Base-by-base conservation (phyloP, 208 protist genomes). In the Phytomonas francai region DNA sequence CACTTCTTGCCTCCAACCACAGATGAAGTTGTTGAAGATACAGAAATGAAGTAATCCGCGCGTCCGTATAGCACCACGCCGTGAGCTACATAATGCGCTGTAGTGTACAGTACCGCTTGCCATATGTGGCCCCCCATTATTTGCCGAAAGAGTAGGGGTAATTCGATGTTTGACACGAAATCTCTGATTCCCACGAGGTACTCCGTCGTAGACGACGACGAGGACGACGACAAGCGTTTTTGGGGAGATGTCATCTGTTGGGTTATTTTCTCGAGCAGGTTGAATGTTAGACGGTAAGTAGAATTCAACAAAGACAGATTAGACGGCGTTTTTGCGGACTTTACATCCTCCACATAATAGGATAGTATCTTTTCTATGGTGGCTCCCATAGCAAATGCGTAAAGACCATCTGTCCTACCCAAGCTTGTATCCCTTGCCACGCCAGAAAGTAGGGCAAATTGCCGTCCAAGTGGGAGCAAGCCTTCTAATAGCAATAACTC, bases 51-150 rank as follows among this genome's bases (percentile, higher is more conserved):
- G 68, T 84, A 95, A 64, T 92, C 86, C 0, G 70, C 58, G 3
- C 80, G 81, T 6, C 87, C 87, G 71, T 92, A 82, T 63, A 95
- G 71, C 33, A 95, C 87, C 29, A 91, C 87, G 39, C 89, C 89
- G 72, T 95, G 89, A 6, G 89, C 85, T 56, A 93, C 69, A 67
- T 88, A 95, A 67, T 95, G 89, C 11, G 83, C 89, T 39, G 79
- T 88, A n/a, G 79, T 85, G 80, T 88, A 91, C 25, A 95, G 77
- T 34, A 93, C 63, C 22, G 80, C 61, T 22, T 87, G 74, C 80
- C 87, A 92, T 63, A 95, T 82, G 51, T 74, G 71, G 58, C 90
- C 84, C n/a, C 89, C 89, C 14, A 95, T 61, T 27, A 69, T 65
- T 29, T 64, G 63, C 2, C 89, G 84, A 70, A 93, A 89, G 0